Base-by-base conservation (phyloP, 2,329 filamentous ascomycete species). In the Phyllosticta ampelicida region DNA sequence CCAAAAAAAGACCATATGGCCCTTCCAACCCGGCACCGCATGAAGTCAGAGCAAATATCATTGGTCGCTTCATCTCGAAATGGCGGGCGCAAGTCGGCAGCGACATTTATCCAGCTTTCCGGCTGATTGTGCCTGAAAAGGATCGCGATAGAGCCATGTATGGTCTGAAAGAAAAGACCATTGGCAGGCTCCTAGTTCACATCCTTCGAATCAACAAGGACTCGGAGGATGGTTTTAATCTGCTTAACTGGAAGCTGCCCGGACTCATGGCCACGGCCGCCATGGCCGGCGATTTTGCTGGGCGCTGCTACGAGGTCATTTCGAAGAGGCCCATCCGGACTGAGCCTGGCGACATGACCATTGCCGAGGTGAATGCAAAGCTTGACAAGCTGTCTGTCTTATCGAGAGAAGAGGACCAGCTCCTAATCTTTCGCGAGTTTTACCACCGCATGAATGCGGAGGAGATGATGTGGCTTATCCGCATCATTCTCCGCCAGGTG, bases 81-180 rank as follows among this genome's bases (percentile, higher is more conserved):
- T 99, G 94, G 94, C 83, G 91, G 48, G 83, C 84, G 58, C 86
- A 96, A 61, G 91, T 96, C 20, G 94, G 94, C 23, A 77, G 89
- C 64, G 94, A 99, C 71, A 89, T 99, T 65, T 97, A 94, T 68
- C 94, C 94, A 0, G 92, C 90, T 1, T 81, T 99, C 71, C 85
- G 94, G 19, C 80, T 99, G 52, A 96, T 97, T 59, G 79, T 96
- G 3, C 91, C 92, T 0, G 90, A 95, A 66, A 95, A 95, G 68
- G 94, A 99, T 68, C 84, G 90, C 48, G 90, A 97, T 66, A 83
- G 94, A 53, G 87, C 87, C 18, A 90, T 96, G 77, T 99, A 97
- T 67, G 90, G 92, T 0, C 77, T 99, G 48, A 97, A 97, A 69
- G 94, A 99, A 75, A 91, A 87, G 69, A 83, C 86, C 5, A 90